These are phyloP conservation scores for Metarhizium guizhouense DNA, from an alignment of 2,329 filamentous ascomycete genomes.

Conservation along the genomic window DNA sequence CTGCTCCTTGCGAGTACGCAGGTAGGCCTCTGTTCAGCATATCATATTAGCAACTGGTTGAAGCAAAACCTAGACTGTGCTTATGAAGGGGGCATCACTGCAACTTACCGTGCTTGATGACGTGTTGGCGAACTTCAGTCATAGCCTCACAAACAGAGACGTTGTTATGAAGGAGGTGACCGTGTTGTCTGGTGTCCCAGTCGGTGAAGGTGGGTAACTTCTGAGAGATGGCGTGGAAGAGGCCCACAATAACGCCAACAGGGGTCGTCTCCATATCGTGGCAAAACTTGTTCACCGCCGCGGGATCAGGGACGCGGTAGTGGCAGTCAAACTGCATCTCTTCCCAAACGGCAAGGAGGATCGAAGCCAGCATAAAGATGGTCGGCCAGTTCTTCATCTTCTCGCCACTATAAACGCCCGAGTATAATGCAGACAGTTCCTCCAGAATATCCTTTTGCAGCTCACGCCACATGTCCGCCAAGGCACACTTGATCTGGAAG, in stretches of 20 bases:
- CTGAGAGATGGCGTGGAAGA: constrained; percentile 97
- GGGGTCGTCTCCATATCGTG: constrained; percentile 93
- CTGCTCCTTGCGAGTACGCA: constrained; percentile 62
- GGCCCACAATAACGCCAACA: constrained; percentile 89
- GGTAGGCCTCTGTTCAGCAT: constrained; percentile 63
- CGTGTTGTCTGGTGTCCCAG: constrained; percentile 89
- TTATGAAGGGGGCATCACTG: not conserved
- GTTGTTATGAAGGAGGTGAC: constrained; percentile 85
- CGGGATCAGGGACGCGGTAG: constrained; percentile 80
- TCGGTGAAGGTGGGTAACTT: constrained; percentile 88
- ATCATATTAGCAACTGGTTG: constrained; percentile 12
- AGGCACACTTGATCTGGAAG: constrained; percentile 96
- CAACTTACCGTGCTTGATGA: constrained; percentile 82
- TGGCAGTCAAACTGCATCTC: constrained; percentile 99
- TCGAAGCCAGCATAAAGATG: constrained; percentile 93
- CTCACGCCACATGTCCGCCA: constrained; percentile 97
- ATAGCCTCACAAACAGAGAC: constrained; percentile 86
- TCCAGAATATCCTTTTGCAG: constrained; percentile 93
- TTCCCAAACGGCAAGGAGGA: constrained; percentile 91
- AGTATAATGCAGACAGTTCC: constrained; percentile 86
- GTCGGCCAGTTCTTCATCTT: constrained; percentile 98
- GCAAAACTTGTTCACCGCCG: constrained; percentile 88
- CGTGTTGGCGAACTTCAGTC: constrained; percentile 89
- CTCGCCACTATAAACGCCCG: constrained; percentile 95
- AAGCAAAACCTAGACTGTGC: not conserved